phyloP scores from a whole-genome alignment of 345 rosid genomes.

The Eutrema japonicum region DNA sequence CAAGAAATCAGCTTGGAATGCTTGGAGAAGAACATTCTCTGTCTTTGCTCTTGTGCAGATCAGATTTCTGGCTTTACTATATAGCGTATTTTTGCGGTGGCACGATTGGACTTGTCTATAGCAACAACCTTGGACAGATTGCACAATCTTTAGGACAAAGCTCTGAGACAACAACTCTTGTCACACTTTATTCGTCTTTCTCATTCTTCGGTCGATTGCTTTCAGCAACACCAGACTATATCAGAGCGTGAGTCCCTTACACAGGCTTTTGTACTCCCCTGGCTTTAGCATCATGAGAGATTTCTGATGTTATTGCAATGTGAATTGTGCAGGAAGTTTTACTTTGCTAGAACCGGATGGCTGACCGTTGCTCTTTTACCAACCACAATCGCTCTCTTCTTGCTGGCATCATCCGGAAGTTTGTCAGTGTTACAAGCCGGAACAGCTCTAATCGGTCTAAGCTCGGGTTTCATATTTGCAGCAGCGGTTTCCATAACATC shows the following conservation, averaged over 20 bases:
- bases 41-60: slow-evolving; percentile 55
- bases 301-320: slow-evolving; percentile 7
- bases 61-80: slow-evolving; percentile 95
- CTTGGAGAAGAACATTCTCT: slow-evolving; percentile 85
- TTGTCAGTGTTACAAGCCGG: slow-evolving; percentile 57
- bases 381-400: slow-evolving; percentile 76
- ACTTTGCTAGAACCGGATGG: slow-evolving; percentile 96
- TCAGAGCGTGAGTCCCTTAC: slow-evolving; percentile 66
- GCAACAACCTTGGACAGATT: slow-evolving; percentile 93
- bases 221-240: slow-evolving; percentile 87
- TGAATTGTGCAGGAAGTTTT: slow-evolving; percentile 65
- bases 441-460: slow-evolving; percentile 74
- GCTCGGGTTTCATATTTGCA: slow-evolving; percentile 95
- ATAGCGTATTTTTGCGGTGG: slow-evolving; percentile 87
- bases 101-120: slow-evolving; percentile 91
- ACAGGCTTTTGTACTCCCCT: not conserved
- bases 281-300: not conserved
- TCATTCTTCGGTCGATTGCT: slow-evolving; percentile 95
- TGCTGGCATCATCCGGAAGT: slow-evolving; percentile 60
- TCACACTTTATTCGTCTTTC: slow-evolving; percentile 87
- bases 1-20: slow-evolving; percentile 60
- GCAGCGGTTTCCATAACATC: slow-evolving; percentile 93
- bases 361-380: slow-evolving; percentile 79
- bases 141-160: slow-evolving; percentile 78
- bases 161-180: slow-evolving; percentile 61